Percentiles rank a stretch among this genome's conserved stretches.
Conservation (phyloP, 73 alveolate genomes). For the Symbiodinium pilosum region DNA sequence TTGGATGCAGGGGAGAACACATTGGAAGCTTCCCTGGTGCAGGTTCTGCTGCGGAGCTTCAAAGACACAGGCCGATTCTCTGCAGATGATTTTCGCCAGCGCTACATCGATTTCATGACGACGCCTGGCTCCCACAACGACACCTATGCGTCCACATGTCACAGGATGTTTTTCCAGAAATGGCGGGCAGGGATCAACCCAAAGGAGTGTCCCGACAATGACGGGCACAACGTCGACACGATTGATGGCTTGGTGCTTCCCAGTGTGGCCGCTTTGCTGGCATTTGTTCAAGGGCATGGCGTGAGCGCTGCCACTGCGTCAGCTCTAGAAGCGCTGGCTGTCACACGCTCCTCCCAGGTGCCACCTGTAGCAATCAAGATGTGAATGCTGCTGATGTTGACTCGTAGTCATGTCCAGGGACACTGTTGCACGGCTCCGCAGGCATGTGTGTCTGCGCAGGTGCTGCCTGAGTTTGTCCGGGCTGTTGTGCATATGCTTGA, state of each 20-base stretch:
- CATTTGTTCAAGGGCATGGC: conserved; percentile 26
- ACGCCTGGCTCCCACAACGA: conserved; percentile 95
- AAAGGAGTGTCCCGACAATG: conserved; percentile 89
- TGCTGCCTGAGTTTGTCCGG: conserved; percentile 58
- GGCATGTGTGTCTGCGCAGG: background rate
- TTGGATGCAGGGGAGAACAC: conserved; percentile 92
- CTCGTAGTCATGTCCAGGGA: too few species aligned
- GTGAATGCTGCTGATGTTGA: background rate
- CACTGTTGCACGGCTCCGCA: background rate
- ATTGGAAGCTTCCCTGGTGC: conserved; percentile 67
- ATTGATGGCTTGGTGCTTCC: conserved; percentile 69
- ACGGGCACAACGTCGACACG: conserved; percentile 94
- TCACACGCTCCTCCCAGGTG: conserved; percentile 54
- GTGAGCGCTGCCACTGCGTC: conserved; percentile 32
- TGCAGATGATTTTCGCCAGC: conserved; percentile 54
- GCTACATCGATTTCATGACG: conserved; percentile 91
- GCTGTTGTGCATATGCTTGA: conserved; percentile 5
- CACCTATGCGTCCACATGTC: conserved; percentile 90
- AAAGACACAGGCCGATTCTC: conserved; percentile 10
- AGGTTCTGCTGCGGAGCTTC: conserved; percentile 57
- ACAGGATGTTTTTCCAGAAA: conserved; percentile 91
- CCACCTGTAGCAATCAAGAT: background rate
- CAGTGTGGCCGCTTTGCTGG: conserved; percentile 35
- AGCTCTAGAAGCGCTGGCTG: conserved; percentile 64
- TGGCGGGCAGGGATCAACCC: conserved; percentile 56